Conservation (phyloP, 2,329 filamentous ascomycete species). For the Thielaviopsis musarum region DNA sequence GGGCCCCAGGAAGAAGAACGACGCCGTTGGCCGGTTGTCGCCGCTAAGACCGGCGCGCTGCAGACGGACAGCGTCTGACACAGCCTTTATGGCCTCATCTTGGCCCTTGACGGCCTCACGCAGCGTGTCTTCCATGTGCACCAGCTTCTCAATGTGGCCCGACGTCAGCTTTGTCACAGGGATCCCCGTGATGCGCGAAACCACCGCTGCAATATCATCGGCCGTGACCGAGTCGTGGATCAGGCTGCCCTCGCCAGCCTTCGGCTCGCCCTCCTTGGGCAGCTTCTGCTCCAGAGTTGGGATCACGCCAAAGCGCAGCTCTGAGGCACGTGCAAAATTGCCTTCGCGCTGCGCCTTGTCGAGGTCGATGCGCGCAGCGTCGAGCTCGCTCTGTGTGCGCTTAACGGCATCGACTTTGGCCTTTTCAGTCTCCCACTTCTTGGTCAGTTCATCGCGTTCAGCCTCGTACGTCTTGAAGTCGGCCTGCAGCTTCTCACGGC, state of each 20-base stretch:
- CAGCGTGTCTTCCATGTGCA: slow-evolving; percentile 87
- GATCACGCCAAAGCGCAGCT: slow-evolving; percentile 77
- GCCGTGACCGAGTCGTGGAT: slow-evolving; percentile 90
- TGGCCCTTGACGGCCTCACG: slow-evolving; percentile 76
- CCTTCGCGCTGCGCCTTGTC: slow-evolving; percentile 77
- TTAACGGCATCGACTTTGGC: slow-evolving; percentile 77
- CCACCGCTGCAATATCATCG: slow-evolving; percentile 85
- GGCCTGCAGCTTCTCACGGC: slow-evolving; percentile 68
- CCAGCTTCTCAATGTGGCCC: slow-evolving; percentile 84
- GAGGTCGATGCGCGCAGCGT: slow-evolving; percentile 68
- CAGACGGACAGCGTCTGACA: slow-evolving; percentile 83
- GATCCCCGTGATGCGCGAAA: slow-evolving; percentile 81
- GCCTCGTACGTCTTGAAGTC: slow-evolving; percentile 62
- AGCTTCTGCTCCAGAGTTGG: slow-evolving; percentile 64
- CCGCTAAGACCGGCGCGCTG: slow-evolving; percentile 84
- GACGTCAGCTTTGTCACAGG: slow-evolving; percentile 84
- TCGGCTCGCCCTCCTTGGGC: slow-evolving; percentile 49
- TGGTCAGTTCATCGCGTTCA: slow-evolving; percentile 55
- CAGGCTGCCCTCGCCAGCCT: slow-evolving; percentile 31
- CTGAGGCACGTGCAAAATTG: slow-evolving; percentile 79
- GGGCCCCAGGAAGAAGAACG: slow-evolving; percentile 94
- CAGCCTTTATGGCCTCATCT: slow-evolving; percentile 80
- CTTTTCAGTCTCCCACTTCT: slow-evolving; percentile 82
- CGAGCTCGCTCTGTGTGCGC: slow-evolving; percentile 71
- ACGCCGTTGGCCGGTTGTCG: slow-evolving; percentile 79